These are phyloP conservation scores for Pseudozyma pruni DNA, from an alignment of 1,284 basidiomycete species.

Conservation along the genomic window DNA sequence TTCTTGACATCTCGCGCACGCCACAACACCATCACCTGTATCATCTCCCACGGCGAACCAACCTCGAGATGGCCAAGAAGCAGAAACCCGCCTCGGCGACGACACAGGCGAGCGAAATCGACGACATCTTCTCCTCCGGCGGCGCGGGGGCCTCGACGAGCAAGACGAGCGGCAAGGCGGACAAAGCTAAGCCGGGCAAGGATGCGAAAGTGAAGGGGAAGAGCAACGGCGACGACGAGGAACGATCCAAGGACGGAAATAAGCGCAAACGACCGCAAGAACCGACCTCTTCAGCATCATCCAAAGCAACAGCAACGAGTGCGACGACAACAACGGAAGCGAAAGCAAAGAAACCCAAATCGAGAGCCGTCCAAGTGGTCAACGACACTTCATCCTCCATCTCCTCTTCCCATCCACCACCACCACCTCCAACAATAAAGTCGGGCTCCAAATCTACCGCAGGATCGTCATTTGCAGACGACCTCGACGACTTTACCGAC, in stretches of 20 bases:
- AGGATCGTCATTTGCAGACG: not conserved
- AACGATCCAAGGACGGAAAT: not conserved
- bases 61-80: conserved; percentile 2
- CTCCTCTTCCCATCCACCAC: not conserved
- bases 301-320: too few species aligned
- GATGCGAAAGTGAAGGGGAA: not conserved
- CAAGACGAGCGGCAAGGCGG: not conserved
- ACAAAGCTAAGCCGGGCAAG: not conserved
- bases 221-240: not conserved
- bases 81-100: not conserved
- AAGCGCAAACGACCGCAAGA: conserved; percentile 1
- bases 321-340: not conserved
- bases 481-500: conserved; percentile 28
- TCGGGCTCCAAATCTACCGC: not conserved
- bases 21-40: too few species aligned
- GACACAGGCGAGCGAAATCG: conserved; percentile 15
- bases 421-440: not conserved
- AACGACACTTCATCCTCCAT: conserved; percentile 13
- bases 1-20: too few species aligned
- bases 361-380: conserved; percentile 9
- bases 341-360: conserved; percentile 6
- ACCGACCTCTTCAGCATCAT: too few species aligned
- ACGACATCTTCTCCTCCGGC: conserved; percentile 19
- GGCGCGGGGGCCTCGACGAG: not conserved
- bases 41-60: too few species aligned